Conservation (phyloP, 805 yeast genomes). For the Yamadazyma insecticola region DNA sequence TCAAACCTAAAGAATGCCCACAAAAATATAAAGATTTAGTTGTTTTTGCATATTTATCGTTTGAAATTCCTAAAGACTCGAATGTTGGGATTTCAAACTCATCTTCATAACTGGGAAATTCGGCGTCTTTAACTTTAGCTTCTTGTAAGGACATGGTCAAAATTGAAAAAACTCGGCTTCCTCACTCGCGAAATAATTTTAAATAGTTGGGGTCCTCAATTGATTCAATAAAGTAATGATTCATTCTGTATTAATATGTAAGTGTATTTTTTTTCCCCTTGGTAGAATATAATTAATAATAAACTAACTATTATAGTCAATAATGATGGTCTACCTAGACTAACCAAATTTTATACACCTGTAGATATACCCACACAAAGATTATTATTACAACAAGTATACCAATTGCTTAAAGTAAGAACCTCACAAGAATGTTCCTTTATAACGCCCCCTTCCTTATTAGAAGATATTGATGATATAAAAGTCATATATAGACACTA, state of each 20-base stretch:
- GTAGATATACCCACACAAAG: conserved; percentile 83
- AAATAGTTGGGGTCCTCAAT: neutral
- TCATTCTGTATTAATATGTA: conserved; percentile 80
- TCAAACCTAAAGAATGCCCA: conserved; percentile 91
- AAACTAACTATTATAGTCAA: conserved; percentile 58
- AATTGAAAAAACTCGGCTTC: no score
- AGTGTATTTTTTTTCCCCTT: conserved; percentile 25
- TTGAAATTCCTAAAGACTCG: conserved; percentile 48
- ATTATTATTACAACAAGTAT: conserved; percentile 73
- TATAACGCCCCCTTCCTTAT: conserved; percentile 79
- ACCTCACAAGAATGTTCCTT: conserved; percentile 80
- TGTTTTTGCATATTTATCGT: conserved; percentile 10
- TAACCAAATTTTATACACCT: conserved; percentile 88
- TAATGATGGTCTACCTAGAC: conserved; percentile 83
- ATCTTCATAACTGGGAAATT: conserved; percentile 26
- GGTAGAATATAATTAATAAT: no score
- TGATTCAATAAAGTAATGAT: conserved; percentile 47
- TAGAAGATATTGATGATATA: conserved; percentile 66
- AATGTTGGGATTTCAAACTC: conserved; percentile 67
- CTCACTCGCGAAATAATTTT: conserved; percentile 2
- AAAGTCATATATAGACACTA: conserved; percentile 91
- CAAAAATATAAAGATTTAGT: conserved; percentile 57
- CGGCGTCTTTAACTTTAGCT: conserved; percentile 32
- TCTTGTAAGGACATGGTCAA: conserved; percentile 11
- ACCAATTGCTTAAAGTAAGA: conserved; percentile 68